Evolutionary conservation across 768 basidiomycete genomes (phyloP).

Genomic region (Serendipita indica): DNA sequence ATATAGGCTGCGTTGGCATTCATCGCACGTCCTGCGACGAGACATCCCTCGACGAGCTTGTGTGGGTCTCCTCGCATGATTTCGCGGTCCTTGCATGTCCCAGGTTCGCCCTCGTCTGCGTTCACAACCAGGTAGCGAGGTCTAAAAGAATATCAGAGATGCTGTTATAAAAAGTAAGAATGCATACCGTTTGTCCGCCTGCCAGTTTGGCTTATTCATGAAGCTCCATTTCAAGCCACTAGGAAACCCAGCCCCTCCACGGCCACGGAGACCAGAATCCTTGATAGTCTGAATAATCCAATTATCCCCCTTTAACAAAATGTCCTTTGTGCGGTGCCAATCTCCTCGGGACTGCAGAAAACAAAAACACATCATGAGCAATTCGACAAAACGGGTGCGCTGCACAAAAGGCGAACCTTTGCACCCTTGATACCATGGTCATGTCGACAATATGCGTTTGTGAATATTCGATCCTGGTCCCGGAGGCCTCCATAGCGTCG

Average conservation of each 20-base stretch:
- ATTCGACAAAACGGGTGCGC: not conserved
- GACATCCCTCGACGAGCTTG: slow-evolving; percentile 94
- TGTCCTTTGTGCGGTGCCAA: slow-evolving; percentile 98
- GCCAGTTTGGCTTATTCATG: slow-evolving; percentile 99
- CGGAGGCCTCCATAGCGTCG: slow-evolving; percentile 85
- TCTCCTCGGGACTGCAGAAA: slow-evolving; percentile 67
- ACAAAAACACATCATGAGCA: not conserved
- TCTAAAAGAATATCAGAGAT: slow-evolving; percentile 25
- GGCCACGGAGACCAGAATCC: slow-evolving; percentile 86
- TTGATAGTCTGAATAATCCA: slow-evolving; percentile 98
- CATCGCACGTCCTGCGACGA: slow-evolving; percentile 93
- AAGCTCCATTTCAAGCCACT: slow-evolving; percentile 95
- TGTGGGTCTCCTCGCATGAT: slow-evolving; percentile 96
- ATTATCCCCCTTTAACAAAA: slow-evolving; percentile 82
- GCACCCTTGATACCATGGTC: slow-evolving; percentile 93
- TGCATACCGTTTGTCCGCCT: slow-evolving; percentile 70
- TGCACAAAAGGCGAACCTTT: slow-evolving; percentile 34
- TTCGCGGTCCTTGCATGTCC: slow-evolving; percentile 98
- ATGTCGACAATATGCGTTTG: slow-evolving; percentile 74
- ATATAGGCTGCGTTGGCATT: slow-evolving; percentile 99
- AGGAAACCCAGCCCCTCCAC: slow-evolving; percentile 95
- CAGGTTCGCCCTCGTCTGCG: slow-evolving; percentile 96
- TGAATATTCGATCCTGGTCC: slow-evolving; percentile 91
- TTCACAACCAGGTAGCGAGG: slow-evolving; percentile 96
- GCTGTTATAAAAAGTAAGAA: not conserved